Conservation (phyloP, 2,329 filamentous ascomycete genomes). For the Aspergillus sp. region DNA sequence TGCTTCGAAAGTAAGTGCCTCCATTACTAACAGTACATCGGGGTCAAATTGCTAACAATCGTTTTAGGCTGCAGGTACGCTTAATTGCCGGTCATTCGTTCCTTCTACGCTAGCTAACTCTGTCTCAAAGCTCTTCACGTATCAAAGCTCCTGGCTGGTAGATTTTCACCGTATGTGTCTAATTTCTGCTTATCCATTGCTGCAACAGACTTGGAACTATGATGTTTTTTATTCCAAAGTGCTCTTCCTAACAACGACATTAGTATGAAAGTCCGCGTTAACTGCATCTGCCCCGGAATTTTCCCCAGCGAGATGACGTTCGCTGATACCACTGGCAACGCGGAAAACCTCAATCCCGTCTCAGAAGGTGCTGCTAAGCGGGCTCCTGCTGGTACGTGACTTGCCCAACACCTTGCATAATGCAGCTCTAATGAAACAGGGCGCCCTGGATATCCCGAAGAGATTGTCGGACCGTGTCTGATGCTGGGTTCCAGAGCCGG, state of each 20-base stretch:
- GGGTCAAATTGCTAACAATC: neutral
- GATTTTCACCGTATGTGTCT: neutral
- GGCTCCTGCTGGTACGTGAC: neutral
- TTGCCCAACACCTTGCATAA: no score
- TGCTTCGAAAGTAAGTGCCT: neutral
- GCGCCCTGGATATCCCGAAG: neutral
- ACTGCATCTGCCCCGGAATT: neutral
- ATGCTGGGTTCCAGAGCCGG: neutral
- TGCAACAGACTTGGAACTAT: no score
- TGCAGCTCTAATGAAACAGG: neutral
- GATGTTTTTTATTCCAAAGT: no score
- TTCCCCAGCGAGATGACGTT: neutral
- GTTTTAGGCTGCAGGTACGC: neutral
- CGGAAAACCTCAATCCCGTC: neutral
- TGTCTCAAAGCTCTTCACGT: neutral
- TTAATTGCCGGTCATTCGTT: no score
- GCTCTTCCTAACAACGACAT: no score
- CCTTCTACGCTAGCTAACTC: no score
- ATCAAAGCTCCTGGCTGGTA: neutral
- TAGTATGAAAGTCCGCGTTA: neutral
- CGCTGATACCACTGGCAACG: neutral
- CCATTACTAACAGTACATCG: no score
- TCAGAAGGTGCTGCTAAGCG: neutral
- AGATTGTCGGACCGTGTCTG: neutral
- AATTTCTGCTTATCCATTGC: no score